Percentiles rank a stretch among this genome's conserved stretches.
These are phyloP conservation scores for Agaricus sinodeliciosus DNA, from an alignment of 768 basidiomycete species.

Conservation along the genomic window DNA sequence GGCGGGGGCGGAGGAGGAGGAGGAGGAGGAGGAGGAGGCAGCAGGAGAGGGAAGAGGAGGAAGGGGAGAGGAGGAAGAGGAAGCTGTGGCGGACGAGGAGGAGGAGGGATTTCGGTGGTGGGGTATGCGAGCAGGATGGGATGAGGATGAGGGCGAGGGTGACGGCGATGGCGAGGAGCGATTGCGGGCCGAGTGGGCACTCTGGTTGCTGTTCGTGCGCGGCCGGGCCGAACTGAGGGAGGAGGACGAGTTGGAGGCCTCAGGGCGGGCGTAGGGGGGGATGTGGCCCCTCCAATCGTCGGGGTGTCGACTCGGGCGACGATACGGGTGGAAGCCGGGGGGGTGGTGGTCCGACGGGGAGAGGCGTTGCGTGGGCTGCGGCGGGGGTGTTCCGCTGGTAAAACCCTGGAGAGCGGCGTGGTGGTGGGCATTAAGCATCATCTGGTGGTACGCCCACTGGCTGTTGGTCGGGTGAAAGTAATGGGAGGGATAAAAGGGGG, in stretches of 20 bases:
- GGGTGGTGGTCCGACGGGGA: slow-evolving; percentile 31
- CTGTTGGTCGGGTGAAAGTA: slow-evolving; percentile 70
- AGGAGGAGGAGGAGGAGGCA: slow-evolving; percentile 27
- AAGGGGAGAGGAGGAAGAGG: neutral
- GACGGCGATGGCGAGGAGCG: slow-evolving; percentile 24
- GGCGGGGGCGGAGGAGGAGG: slow-evolving; percentile 25
- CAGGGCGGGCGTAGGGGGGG: slow-evolving; percentile 71
- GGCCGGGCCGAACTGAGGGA: slow-evolving; percentile 73
- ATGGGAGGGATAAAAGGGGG: slow-evolving; percentile 75
- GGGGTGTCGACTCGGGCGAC: slow-evolving; percentile 52
- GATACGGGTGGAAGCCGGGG: slow-evolving; percentile 77
- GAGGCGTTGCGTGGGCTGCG: slow-evolving; percentile 39
- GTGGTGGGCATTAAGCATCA: slow-evolving; percentile 75
- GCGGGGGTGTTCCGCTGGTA: slow-evolving; percentile 65
- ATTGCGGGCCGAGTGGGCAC: slow-evolving; percentile 37
- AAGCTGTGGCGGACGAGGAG: slow-evolving; percentile 29
- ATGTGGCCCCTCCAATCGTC: slow-evolving; percentile 42
- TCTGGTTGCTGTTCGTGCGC: slow-evolving; percentile 68
- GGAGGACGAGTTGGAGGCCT: slow-evolving; percentile 73
- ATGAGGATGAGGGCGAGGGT: slow-evolving; percentile 17
- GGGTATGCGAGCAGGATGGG: slow-evolving; percentile 18
- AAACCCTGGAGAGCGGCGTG: slow-evolving; percentile 51
- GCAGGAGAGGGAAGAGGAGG: slow-evolving; percentile 14
- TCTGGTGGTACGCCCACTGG: slow-evolving; percentile 88
- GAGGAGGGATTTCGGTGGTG: slow-evolving; percentile 39